Base-by-base conservation (phyloP, 495 filamentous ascomycete genomes). In the Daldinia grandis region DNA sequence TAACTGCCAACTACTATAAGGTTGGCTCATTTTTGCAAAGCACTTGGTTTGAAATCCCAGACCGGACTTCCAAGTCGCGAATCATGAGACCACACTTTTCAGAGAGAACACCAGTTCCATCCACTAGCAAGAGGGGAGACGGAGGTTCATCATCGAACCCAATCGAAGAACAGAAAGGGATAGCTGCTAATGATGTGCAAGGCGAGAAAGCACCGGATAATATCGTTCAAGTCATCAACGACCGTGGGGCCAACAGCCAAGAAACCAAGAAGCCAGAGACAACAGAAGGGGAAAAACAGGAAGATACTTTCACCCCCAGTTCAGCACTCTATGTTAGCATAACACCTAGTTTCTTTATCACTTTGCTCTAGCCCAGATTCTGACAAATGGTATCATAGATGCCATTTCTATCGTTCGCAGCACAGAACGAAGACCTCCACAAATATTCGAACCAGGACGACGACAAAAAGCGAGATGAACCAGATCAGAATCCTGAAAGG, bases 251-350 rank as follows among this genome's bases (percentile, higher is more conserved):
- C 10, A 25, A 55, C 8, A 15, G 21, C 21, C 35, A 64, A 15
- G 61, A 56, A 40, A 5, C 25, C 8, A 38, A 51, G 0, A 35
- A 33, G 3, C 61, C 5, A 38, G 62, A 51, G 37, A 50, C 49
- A 49, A 35, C 17, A 10, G 35, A 56, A 5, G 19, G 14, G 19
- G n/a, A 37, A 50, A 19, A 14, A 40, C 28, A 65, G 5, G 62
- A 50, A 40, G 62, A 30, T 14, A 5, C 1, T n/a, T 65, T 65
- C 31, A 65, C 51, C 38, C 28, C 62, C 9, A 51, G 62, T 30
- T 65, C 62, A 30, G 62, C 62, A 15, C 62, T 65, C 2, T 65
- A 65, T 65, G 62, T 65, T 19, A 65, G 62, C 15, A 56, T 44
- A 27, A 35, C 19, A 33, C 28, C n/a, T 58, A 33, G 14, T 27